These are phyloP conservation scores for Apiosordaria backusii DNA, from an alignment of 495 filamentous ascomycete species.

Conservation along the genomic window DNA sequence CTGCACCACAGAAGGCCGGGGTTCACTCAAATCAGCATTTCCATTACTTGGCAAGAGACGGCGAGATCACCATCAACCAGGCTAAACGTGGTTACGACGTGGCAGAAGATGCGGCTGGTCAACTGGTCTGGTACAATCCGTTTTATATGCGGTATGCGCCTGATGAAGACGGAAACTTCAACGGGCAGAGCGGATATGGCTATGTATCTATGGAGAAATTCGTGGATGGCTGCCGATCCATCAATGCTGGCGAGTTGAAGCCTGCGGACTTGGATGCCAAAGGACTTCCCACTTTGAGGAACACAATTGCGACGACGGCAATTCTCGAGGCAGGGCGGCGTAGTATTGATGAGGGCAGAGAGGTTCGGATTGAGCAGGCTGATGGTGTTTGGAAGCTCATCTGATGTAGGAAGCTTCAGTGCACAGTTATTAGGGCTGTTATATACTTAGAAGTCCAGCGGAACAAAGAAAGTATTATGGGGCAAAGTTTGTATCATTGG, in stretches of 20 bases:
- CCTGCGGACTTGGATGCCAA: constrained; percentile 72
- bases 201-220: constrained; percentile 97
- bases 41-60: constrained; percentile 80
- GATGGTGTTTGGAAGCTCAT: constrained; percentile 58
- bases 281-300: constrained; percentile 78
- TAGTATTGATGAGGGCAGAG: constrained; percentile 74
- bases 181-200: constrained; percentile 85
- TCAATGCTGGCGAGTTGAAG: constrained; percentile 69
- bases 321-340: constrained; percentile 83
- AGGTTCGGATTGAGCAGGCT: constrained; percentile 64
- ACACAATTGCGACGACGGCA: constrained; percentile 86
- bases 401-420: no score
- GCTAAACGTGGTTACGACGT: constrained; percentile 94
- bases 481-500: no score
- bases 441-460: no score
- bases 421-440: no score
- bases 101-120: constrained; percentile 67
- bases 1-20: constrained; percentile 83
- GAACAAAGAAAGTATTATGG: no score
- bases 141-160: constrained; percentile 98
- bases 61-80: constrained; percentile 87
- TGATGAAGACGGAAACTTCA: constrained; percentile 92
- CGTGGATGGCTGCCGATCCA: constrained; percentile 74
- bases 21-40: constrained; percentile 96
- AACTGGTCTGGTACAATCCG: constrained; percentile 81